These are phyloP conservation scores for Linum tenue DNA, from an alignment of 345 rosid genomes.

Conservation along the genomic window DNA sequence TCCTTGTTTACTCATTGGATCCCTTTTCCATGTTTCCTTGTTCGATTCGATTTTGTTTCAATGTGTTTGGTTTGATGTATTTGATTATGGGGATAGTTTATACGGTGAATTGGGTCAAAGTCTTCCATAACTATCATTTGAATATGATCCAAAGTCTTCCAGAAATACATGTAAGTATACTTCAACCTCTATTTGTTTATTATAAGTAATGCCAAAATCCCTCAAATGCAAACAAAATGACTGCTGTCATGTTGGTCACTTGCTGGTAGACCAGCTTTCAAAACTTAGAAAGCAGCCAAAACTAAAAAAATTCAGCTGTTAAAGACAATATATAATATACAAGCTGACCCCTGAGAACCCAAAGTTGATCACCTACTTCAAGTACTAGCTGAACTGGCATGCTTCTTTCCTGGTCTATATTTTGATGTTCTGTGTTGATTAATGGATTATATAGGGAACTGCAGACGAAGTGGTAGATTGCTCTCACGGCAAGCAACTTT, in stretches of 20 bases:
- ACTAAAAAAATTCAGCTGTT: not conserved
- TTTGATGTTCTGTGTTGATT: not conserved
- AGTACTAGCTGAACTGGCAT: too few relatives aligned
- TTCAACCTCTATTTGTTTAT: too few relatives aligned
- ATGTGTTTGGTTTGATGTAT: too few relatives aligned
- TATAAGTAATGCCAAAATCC: too few relatives aligned
- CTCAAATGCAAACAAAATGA: not conserved
- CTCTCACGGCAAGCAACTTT: slow-evolving; percentile 10
- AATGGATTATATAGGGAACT: slow-evolving; percentile 6
- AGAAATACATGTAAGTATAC: not conserved
- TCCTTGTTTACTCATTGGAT: too few relatives aligned
- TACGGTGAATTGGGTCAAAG: too few relatives aligned
- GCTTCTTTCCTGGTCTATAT: too few relatives aligned
- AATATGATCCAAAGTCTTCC: not conserved
- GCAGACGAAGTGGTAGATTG: slow-evolving; percentile 8
- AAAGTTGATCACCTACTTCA: too few relatives aligned
- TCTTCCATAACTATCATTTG: too few relatives aligned
- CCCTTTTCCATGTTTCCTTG: too few relatives aligned
- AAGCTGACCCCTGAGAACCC: not conserved
- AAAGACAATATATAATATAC: not conserved
- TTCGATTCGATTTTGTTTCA: too few relatives aligned
- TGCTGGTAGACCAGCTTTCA: not conserved
- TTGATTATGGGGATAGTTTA: too few relatives aligned
- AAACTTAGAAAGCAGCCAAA: not conserved
- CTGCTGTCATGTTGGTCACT: not conserved